phyloP scores from a whole-genome alignment of 140 eudicot species.

The Anethum foeniculum region DNA sequence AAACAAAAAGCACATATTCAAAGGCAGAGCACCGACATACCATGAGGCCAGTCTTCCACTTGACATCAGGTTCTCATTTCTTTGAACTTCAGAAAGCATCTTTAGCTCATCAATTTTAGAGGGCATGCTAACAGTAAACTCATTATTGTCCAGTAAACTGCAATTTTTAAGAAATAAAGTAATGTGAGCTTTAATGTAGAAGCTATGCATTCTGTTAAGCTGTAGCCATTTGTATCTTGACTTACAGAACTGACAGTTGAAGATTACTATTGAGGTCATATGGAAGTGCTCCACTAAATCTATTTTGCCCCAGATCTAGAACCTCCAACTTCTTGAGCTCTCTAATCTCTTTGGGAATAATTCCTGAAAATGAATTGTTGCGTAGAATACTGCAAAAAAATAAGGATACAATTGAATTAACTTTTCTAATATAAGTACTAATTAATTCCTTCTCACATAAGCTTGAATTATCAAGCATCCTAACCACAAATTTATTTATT shows the following conservation, averaged over 20 bases:
- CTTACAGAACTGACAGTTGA: conserved; percentile 50
- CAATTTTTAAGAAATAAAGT: conserved; percentile 13
- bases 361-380: conserved; percentile 66
- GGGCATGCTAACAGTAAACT: conserved; percentile 25
- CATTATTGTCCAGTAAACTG: conserved; percentile 61
- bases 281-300: conserved; percentile 44
- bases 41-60: conserved; percentile 11
- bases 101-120: conserved; percentile 31
- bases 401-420: background rate
- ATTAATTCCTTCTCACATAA: background rate
- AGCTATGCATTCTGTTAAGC: background rate
- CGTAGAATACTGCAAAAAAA: conserved; percentile 51
- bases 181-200: background rate
- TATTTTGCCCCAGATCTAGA: conserved; percentile 60
- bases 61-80: conserved; percentile 21
- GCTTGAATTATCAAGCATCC: background rate
- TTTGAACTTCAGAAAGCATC: conserved; percentile 32
- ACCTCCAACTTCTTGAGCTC: conserved; percentile 47
- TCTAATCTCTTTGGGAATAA: conserved; percentile 51
- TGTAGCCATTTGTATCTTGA: conserved; percentile 6
- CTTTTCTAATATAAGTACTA: background rate
- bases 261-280: conserved; percentile 28
- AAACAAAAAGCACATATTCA: background rate
- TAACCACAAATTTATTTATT: background rate
- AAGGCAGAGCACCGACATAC: conserved; percentile 23